A percentile compares a stretch with the other conserved stretches of the same genome.
Evolutionary conservation across 1,284 basidiomycete genomes (phyloP).

Genomic region (Ustilago nuda): DNA sequence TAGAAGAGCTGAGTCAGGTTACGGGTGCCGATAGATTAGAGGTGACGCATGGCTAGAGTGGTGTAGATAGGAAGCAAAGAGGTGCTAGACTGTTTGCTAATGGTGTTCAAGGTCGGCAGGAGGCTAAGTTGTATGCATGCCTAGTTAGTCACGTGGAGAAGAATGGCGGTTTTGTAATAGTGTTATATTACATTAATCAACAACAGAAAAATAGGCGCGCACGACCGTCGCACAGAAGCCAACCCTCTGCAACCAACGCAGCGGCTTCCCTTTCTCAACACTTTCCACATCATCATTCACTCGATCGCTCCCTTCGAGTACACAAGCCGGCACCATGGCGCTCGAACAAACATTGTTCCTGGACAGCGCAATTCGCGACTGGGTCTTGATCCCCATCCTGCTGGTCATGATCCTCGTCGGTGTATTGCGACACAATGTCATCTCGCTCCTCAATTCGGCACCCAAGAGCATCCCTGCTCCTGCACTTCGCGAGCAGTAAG

Average conservation of each 20-base stretch:
- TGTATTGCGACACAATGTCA: slow-evolving; percentile 91
- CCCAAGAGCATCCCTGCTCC: slow-evolving; percentile 84
- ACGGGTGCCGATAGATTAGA: neutral
- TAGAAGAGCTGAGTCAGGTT: neutral
- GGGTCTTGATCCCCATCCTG: slow-evolving; percentile 93
- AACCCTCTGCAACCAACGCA: neutral
- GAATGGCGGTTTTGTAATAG: neutral
- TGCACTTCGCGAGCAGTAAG: slow-evolving; percentile 92
- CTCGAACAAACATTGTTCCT: slow-evolving; percentile 54
- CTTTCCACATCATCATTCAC: neutral
- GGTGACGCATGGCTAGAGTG: neutral
- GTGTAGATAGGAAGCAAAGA: neutral
- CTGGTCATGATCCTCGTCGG: slow-evolving; percentile 98
- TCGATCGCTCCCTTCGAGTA: neutral
- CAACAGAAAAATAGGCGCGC: neutral
- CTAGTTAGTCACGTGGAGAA: slow-evolving; percentile 7
- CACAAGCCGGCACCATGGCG: slow-evolving; percentile 24
- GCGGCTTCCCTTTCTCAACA: neutral
- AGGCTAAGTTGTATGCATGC: slow-evolving; percentile 3
- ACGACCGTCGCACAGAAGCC: slow-evolving; percentile 1
- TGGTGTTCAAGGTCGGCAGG: slow-evolving; percentile 1
- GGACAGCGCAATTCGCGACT: slow-evolving; percentile 70
- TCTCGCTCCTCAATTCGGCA: slow-evolving; percentile 82
- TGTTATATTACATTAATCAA: neutral
- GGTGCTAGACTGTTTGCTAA: neutral